A percentile compares a stretch with the other conserved stretches of the same genome.
Evolutionary conservation across 495 filamentous ascomycete genomes (phyloP).

Genomic region (Aspergillus wentii): DNA sequence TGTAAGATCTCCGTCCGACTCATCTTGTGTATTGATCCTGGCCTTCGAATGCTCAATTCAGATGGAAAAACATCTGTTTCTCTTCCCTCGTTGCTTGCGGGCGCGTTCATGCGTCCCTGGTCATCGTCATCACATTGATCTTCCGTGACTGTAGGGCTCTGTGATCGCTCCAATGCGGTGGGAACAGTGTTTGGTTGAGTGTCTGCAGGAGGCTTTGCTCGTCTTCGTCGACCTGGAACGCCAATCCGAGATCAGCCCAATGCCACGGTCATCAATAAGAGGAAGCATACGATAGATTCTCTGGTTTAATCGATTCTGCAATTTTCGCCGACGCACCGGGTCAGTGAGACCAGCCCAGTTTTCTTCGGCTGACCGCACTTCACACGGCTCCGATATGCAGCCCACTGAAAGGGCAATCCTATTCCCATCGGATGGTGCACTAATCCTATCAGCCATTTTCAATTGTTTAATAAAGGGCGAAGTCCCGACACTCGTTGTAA

Average conservation of each 20-base stretch:
- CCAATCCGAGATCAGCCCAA: neutral
- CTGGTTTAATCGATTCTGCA: constrained; percentile 19
- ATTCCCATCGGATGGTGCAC: no score
- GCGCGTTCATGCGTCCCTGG: neutral
- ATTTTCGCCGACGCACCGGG: constrained; percentile 10
- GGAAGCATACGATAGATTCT: constrained; percentile 7
- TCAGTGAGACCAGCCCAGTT: constrained; percentile 16
- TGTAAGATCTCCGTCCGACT: no score
- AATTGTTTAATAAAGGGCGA: no score
- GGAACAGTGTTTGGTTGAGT: neutral
- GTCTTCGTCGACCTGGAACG: neutral
- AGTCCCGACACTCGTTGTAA: no score
- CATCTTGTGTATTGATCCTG: no score
- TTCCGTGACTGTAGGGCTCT: neutral
- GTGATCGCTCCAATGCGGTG: no score
- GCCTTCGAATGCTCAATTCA: no score
- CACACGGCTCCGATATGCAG: no score
- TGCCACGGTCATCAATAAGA: neutral
- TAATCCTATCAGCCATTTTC: no score
- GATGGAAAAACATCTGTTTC: no score
- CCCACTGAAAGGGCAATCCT: no score
- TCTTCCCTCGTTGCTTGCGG: neutral
- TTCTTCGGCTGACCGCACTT: no score
- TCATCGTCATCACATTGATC: neutral
- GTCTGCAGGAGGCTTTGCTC: neutral